Conservation (phyloP, 2,329 filamentous ascomycete species). For the Talaromyces sp. region DNA sequence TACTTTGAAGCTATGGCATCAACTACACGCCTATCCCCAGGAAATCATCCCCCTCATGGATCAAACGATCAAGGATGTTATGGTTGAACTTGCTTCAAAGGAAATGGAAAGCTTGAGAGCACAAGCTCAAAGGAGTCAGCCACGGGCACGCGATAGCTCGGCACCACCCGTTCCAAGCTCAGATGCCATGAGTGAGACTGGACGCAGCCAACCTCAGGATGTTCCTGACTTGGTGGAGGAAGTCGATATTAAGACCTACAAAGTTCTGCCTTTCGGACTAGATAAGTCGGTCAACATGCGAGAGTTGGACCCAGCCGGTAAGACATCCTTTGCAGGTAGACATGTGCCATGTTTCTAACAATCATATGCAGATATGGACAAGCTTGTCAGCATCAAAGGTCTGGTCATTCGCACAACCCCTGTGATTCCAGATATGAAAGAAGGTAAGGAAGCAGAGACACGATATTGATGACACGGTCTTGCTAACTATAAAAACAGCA, state of each 20-base stretch:
- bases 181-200: conserved; percentile 54
- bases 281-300: conserved; percentile 85
- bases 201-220: conserved; percentile 29
- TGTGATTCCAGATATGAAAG: conserved; percentile 98
- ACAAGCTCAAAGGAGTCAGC: conserved; percentile 44
- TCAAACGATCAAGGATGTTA: conserved; percentile 84
- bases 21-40: conserved; percentile 87
- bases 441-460: conserved; percentile 42
- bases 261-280: conserved; percentile 83
- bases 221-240: conserved; percentile 69
- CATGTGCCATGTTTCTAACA: not conserved
- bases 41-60: conserved; percentile 98
- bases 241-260: conserved; percentile 73
- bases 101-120: conserved; percentile 68
- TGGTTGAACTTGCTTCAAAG: conserved; percentile 80
- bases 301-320: conserved; percentile 83
- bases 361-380: conserved; percentile 72
- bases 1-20: conserved; percentile 91
- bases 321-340: conserved; percentile 14
- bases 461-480: not conserved
- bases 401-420: conserved; percentile 93
- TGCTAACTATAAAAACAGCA: conserved; percentile 43
- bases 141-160: conserved; percentile 53
- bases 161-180: conserved; percentile 70
- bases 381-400: conserved; percentile 89